These are phyloP conservation scores for Russula griseocarnosa DNA, from an alignment of 768 basidiomycete species.

Conservation along the genomic window DNA sequence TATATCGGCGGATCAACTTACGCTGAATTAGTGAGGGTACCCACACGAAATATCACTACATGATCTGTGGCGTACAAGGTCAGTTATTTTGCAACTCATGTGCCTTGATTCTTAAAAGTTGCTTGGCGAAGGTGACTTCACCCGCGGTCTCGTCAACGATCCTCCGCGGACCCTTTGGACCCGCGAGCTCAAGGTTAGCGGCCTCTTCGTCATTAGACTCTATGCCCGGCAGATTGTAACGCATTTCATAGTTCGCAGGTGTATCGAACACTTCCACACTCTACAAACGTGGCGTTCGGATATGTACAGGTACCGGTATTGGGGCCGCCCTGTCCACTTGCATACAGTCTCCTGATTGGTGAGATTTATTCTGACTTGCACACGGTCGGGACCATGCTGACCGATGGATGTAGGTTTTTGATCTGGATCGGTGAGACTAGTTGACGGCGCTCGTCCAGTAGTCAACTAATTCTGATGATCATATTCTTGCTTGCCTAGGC, in stretches of 20 bases:
- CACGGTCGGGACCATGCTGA: not conserved
- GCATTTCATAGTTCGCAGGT: constrained; percentile 37
- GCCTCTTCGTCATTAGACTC: not conserved
- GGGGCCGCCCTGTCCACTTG: constrained; percentile 46
- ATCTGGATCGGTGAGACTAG: constrained; percentile 39
- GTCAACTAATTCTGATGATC: not conserved
- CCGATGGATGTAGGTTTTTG: constrained; percentile 34
- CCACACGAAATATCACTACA: constrained; percentile 42
- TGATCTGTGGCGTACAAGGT: constrained; percentile 45
- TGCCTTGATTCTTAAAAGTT: not conserved
- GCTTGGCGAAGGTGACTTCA: constrained; percentile 38
- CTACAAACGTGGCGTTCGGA: constrained; percentile 44
- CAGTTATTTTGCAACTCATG: not conserved
- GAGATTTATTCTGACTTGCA: constrained; percentile 24
- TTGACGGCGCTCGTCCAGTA: not conserved
- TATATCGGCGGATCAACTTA: too few species aligned
- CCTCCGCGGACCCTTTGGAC: constrained; percentile 43
- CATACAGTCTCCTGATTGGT: constrained; percentile 40
- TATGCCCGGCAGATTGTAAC: not conserved
- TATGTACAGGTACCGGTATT: constrained; percentile 45
- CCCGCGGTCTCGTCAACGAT: constrained; percentile 40
- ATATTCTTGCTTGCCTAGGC: constrained; percentile 23
- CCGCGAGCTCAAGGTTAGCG: constrained; percentile 40
- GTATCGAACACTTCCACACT: constrained; percentile 43
- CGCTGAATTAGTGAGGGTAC: constrained; percentile 36